phyloP scores from a whole-genome alignment of 1,139 yeast genomes.

The Torulaspora pretoriensis region DNA sequence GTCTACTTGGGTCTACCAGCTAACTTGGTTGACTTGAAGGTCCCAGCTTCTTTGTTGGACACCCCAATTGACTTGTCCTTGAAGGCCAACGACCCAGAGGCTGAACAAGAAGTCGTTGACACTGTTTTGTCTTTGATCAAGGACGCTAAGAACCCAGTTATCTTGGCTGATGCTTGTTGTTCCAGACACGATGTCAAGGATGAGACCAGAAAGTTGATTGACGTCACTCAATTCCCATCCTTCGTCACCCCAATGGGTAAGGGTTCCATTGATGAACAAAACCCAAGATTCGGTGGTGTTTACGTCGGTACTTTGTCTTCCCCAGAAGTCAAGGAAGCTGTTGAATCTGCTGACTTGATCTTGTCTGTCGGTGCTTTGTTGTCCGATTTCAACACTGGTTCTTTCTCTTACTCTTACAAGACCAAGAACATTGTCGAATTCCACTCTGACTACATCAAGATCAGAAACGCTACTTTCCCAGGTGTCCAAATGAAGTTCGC shows the following conservation, averaged over 20 bases:
- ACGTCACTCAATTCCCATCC: slow-evolving; percentile 72
- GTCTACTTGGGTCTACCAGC: slow-evolving; percentile 82
- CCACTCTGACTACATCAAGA: slow-evolving; percentile 83
- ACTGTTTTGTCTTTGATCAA: slow-evolving; percentile 50
- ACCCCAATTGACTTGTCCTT: slow-evolving; percentile 62
- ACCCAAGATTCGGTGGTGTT: slow-evolving; percentile 79
- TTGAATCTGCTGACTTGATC: slow-evolving; percentile 72
- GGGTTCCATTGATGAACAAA: slow-evolving; percentile 68
- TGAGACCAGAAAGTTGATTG: slow-evolving; percentile 61
- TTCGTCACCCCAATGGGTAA: slow-evolving; percentile 92
- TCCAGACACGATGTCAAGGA: slow-evolving; percentile 65
- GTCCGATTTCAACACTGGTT: slow-evolving; percentile 88
- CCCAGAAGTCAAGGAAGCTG: slow-evolving; percentile 71
- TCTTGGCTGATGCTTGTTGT: slow-evolving; percentile 85
- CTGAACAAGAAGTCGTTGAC: slow-evolving; percentile 69
- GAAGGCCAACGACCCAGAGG: slow-evolving; percentile 60
- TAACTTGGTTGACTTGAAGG: slow-evolving; percentile 64
- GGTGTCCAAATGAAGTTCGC: slow-evolving; percentile 75
- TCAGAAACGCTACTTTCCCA: slow-evolving; percentile 70
- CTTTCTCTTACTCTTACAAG: slow-evolving; percentile 76
- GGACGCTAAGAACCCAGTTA: slow-evolving; percentile 62
- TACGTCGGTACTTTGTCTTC: slow-evolving; percentile 76
- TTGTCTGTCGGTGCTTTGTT: slow-evolving; percentile 76
- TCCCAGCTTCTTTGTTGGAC: slow-evolving; percentile 53
- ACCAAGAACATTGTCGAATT: slow-evolving; percentile 80